These are phyloP conservation scores for Fusarium newnesense DNA, from an alignment of 2,329 filamentous ascomycete species.

Conservation along the genomic window DNA sequence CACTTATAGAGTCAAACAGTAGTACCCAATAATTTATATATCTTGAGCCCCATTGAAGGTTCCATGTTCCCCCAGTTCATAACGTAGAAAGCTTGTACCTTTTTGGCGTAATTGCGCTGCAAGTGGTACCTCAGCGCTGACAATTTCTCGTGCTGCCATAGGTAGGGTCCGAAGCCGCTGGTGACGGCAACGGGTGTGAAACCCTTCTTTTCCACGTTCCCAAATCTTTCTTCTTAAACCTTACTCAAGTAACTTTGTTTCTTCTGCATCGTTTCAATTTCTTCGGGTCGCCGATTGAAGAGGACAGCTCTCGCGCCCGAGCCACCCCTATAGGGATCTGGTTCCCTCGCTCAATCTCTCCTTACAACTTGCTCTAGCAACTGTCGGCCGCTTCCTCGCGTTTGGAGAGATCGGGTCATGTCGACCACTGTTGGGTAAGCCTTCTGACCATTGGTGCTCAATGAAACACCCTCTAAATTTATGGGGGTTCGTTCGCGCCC, in stretches of 20 bases:
- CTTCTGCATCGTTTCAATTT: background rate
- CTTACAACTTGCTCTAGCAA: slow-evolving; percentile 1
- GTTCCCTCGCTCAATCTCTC: background rate
- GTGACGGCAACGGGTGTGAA: slow-evolving; percentile 30
- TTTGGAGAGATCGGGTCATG: slow-evolving; percentile 43
- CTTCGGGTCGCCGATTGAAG: slow-evolving; percentile 17
- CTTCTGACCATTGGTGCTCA: background rate
- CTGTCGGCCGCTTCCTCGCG: slow-evolving; percentile 13
- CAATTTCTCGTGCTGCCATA: slow-evolving; percentile 44
- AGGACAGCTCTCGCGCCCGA: slow-evolving; percentile 32
- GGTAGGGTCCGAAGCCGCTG: slow-evolving; percentile 46
- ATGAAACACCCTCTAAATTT: background rate
- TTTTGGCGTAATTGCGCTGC: slow-evolving; percentile 17
- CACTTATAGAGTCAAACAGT: slow-evolving; percentile 6
- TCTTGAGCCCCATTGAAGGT: slow-evolving; percentile 9
- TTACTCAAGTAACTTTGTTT: slow-evolving; percentile 7
- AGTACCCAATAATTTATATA: slow-evolving; percentile 9
- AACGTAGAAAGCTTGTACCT: slow-evolving; percentile 6
- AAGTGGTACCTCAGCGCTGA: slow-evolving; percentile 37
- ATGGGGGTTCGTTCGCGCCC: background rate
- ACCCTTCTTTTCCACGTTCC: slow-evolving; percentile 35
- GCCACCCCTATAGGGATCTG: slow-evolving; percentile 28
- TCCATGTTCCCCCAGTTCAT: slow-evolving; percentile 1
- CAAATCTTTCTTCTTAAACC: slow-evolving; percentile 12
- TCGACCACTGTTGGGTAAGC: slow-evolving; percentile 51